Evolutionary conservation across 331 rosid species (phyloP), one percentile per base, ranked within the genome.

Genomic region (Phaseolus coccineus): DNA sequence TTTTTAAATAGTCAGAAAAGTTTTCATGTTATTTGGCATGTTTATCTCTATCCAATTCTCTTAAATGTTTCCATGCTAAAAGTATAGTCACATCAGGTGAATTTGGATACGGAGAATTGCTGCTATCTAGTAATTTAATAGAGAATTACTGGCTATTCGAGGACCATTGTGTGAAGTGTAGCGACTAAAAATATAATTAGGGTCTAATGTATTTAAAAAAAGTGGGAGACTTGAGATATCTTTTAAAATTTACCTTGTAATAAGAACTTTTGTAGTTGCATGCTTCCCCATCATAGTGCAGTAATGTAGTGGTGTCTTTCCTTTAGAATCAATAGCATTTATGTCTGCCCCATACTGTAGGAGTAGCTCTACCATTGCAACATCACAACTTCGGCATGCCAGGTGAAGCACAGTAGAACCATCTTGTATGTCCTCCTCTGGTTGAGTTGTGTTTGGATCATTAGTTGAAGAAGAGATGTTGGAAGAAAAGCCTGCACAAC

Each of bases 321-420:
- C 93, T 71, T 44, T 83, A 8, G 65, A 87, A 86, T 91, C 96
- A 31, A 84, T 11, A 70, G 87, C 88, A 65, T 91, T 87, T 81
- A 87, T 27, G 55, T 89, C 77, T 52, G 96, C 96, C 4, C 96
- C 96, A 59, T 85, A 74, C 79, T 91, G 96, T 74, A 87, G 61
- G 67, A 91, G 92, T 33, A 91, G 77, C 81, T 91, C 96, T 51
- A 89, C 78, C 96, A 89, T 89, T 84, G 85, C 92, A 71, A 76
- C 31, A 74, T 91, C 93, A 47, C 88, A 72, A 51, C 73, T 77
- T 75, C 81, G 83, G 85, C 93, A 89, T 73, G 96, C 96, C 33
- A 87, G 78, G 77, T 91, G 96, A 84, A 91, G 92, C 86, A 79
- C 82, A 66, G 83, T 79, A 74, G 84, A 83, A 72, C 87, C 84